Base-by-base conservation (phyloP, 164 flowering plant species). In the Cinnamomum chago region DNA sequence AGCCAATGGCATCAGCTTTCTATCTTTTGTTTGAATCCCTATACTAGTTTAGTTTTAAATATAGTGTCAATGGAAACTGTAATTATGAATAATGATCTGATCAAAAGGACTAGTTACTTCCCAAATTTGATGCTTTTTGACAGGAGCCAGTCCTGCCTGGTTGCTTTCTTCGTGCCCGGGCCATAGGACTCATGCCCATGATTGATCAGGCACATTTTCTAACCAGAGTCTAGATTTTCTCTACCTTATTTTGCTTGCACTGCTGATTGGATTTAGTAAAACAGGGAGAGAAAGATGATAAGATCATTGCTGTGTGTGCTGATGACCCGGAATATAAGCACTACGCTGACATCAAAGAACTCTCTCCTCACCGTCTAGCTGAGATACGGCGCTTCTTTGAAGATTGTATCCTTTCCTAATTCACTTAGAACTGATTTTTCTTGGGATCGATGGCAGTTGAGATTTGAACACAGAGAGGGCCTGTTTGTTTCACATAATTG, bases 241-340 rank as follows among this genome's bases (percentile, higher is more conserved):
- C 51, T 60, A 15, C 65, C 20, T 27, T 27, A 70, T 3, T 51
- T 15, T 50, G n/a, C 13, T 15, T 47, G 22, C 62, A 71, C 22
- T 22, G 47, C 73, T 33, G 30, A 35, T 66, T 25, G 23, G 52
- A 28, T 72, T 51, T 62, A 75, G 58, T 68, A 40, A 50, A 22
- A 5, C 70, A 89, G 93, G 94, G 94, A 70, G 94, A 90, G 84
- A 88, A 84, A 64, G 94, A 90, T 81, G 91, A 90, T 70, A 90
- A 88, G 81, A 90, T 90, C 65, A 90, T 90, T 67, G 93, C 93
- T 3, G 93, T 90, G 4, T 88, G 93, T 74, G 91, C 91, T 50
- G 94, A 90, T 75, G 94, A 90, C 81, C 94, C 94, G 10, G 94
- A 90, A 75, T 88, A 87, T 76, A 79, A 85, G 3, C 89, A 88